Evolutionary conservation across 176 grass and related monocot species (phyloP), one percentile per base, ranked within the genome.

Genomic region (Ensete ventricosum): DNA sequence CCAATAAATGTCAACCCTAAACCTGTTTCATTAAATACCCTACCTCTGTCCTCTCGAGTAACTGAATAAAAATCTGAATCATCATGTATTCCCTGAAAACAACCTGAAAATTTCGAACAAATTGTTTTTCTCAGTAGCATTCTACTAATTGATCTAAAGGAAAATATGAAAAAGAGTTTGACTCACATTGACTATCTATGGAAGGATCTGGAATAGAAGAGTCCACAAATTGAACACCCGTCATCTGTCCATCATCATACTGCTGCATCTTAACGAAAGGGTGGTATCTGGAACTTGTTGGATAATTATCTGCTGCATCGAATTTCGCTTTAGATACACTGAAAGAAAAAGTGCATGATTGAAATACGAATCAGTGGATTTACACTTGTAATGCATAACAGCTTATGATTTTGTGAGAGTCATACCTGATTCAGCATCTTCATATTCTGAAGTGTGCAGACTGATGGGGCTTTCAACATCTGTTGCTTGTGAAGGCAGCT

Each of bases 391-490:
- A 83, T 86, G 82, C 87, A 80, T 58, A 86, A 85, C 55, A 82
- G 57, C 64, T 62, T 63, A 92, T 80, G 81, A 80, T 77, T 78
- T 79, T 80, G 79, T 81, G 86, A 86, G 78, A 87, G 82, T 78
- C 73, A 74, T 91, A 98, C 95, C 90, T 93, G 95, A 91, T 85
- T 93, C 88, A 69, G 88, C 88, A 93, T 93, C 88, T 89, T 98
- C 95, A 85, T 91, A 92, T 76, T 93, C 94, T 82, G 86, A 93
- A 77, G 89, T 89, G 52, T 93, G 81, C 73, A 80, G 82, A 98
- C 88, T 98, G 81, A 87, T 89, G 62, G 90, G 88, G 84, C 95
- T 98, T 85, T 84, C 90, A 65, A 88, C 86, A 82, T 91, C 90
- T 83, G 89, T 86, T 77, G 77, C 82, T 86, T 90, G 93, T 85